Evolutionary conservation across 352 stramenopile genomes (phyloP).

Genomic region (Thraustochytrium striatum): DNA sequence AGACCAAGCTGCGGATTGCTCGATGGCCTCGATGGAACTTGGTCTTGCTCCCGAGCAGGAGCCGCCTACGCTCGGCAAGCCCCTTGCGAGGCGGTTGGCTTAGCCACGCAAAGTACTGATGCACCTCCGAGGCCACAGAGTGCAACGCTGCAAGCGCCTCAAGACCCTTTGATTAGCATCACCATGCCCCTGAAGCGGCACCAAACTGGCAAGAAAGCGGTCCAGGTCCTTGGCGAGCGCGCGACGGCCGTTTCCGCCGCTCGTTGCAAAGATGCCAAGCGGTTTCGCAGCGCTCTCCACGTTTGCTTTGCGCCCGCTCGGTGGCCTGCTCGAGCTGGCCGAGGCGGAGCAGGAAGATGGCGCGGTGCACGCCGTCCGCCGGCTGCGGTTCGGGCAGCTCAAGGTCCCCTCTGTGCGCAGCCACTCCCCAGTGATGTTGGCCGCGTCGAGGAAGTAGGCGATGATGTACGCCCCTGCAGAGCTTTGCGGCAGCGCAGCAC

Average conservation of each 20-base stretch:
- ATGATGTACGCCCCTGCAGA: slow-evolving; percentile 8
- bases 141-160: no score
- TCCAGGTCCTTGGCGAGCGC: background rate
- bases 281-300: background rate
- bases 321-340: background rate
- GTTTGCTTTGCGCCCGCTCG: slow-evolving; percentile 10
- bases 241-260: no score
- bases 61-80: no score
- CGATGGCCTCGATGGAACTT: no score
- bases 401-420: background rate
- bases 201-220: background rate
- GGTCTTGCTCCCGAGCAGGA: no score
- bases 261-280: background rate
- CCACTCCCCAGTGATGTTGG: background rate
- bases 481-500: background rate
- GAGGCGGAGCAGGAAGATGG: background rate
- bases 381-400: background rate
- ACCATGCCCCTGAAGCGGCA: background rate
- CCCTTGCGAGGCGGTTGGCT: no score
- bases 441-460: slow-evolving; percentile 12
- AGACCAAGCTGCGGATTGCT: no score
- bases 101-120: no score
- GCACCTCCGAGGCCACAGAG: no score
- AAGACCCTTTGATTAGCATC: no score
- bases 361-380: slow-evolving; percentile 15